Percentiles rank a stretch among this genome's conserved stretches.
Conservation (phyloP, 2,329 filamentous ascomycete species). For the Fusarium sp. region DNA sequence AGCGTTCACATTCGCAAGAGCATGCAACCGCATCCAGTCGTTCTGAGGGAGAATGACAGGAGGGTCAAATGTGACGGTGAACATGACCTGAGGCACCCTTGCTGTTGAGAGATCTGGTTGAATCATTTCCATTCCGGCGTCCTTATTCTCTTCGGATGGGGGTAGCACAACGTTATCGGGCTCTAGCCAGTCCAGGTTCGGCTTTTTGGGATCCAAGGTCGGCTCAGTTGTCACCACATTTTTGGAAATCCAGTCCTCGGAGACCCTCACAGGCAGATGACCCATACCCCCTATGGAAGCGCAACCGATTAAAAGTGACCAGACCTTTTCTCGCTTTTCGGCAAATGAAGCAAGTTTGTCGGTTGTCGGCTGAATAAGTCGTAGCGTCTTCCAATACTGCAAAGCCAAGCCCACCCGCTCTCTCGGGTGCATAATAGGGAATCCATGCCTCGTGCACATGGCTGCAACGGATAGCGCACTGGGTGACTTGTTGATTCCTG, state of each 20-base stretch:
- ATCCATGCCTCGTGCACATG: constrained; percentile 77
- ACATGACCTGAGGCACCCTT: constrained; percentile 77
- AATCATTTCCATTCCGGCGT: constrained; percentile 65
- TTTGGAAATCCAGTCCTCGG: constrained; percentile 79
- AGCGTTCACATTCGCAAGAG: constrained; percentile 62
- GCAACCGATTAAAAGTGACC: constrained; percentile 77
- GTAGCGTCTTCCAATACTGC: constrained; percentile 81
- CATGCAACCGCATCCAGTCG: constrained; percentile 72
- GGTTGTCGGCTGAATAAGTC: constrained; percentile 56
- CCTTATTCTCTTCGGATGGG: constrained; percentile 57
- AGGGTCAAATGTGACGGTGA: constrained; percentile 80
- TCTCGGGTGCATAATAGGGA: constrained; percentile 76
- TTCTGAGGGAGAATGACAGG: constrained; percentile 76
- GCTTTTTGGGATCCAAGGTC: constrained; percentile 55
- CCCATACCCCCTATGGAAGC: constrained; percentile 58
- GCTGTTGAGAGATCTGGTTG: constrained; percentile 57
- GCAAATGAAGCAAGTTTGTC: constrained; percentile 53
- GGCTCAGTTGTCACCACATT: constrained; percentile 69
- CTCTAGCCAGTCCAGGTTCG: constrained; percentile 77
- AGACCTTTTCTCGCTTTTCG: constrained; percentile 63
- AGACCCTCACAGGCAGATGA: constrained; percentile 74
- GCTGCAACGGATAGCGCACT: constrained; percentile 66
- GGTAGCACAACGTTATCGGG: constrained; percentile 73
- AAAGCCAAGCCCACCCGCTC: constrained; percentile 76
- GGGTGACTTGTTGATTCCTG: constrained; percentile 58